Conservation (phyloP, 2,329 filamentous ascomycete species). For the Furcasterigmium furcatum region DNA sequence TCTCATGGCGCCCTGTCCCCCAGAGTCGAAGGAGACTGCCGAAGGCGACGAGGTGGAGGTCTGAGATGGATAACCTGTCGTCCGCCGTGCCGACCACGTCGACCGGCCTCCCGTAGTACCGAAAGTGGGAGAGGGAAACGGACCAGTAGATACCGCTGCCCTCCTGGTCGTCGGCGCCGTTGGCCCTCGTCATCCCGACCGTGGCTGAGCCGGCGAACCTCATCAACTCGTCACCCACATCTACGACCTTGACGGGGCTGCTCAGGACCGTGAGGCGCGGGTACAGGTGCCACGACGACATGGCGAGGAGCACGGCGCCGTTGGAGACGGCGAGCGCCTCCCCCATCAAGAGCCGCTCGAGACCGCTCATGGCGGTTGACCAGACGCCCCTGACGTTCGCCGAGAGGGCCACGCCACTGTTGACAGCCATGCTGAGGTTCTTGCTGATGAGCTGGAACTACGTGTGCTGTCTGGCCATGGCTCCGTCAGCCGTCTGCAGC, state of each 20-base stretch:
- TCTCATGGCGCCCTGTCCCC: background rate
- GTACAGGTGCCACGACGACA: slow-evolving; percentile 5
- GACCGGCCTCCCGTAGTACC: background rate
- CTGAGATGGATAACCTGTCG: background rate
- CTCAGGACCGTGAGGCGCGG: background rate
- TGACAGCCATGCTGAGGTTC: slow-evolving; percentile 5
- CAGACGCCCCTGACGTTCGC: background rate
- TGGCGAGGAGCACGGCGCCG: background rate
- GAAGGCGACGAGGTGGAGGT: background rate
- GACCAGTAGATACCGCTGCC: background rate
- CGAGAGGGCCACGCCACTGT: background rate
- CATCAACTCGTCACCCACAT: too few species aligned
- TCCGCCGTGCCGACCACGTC: background rate
- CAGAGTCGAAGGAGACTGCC: background rate
- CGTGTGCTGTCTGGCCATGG: slow-evolving; percentile 15
- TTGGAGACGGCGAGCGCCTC: background rate
- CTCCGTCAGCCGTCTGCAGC: slow-evolving; percentile 22
- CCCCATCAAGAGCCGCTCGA: background rate
- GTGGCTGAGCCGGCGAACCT: background rate
- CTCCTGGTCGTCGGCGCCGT: too few species aligned
- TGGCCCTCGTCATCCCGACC: background rate
- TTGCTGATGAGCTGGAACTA: slow-evolving; percentile 19
- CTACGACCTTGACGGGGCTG: too few species aligned
- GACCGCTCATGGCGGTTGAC: background rate
- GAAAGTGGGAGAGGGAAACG: background rate